phyloP scores from a whole-genome alignment of 768 basidiomycete genomes.

The Stropharia rugosoannulata region DNA sequence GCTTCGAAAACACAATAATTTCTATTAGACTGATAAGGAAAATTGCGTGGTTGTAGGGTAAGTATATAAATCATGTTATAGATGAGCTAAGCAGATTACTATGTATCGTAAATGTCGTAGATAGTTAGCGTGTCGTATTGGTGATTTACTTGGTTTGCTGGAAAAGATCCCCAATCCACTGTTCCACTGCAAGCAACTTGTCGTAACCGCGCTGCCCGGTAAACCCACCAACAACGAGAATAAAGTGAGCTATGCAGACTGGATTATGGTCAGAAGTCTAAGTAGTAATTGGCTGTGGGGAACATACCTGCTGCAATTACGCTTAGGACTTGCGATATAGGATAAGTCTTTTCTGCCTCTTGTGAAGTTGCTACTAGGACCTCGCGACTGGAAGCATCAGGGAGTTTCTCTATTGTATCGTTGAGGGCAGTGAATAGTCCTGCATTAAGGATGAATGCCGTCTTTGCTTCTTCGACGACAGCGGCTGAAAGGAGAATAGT shows the following conservation, averaged over 20 bases:
- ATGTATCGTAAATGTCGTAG: no score
- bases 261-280: conserved; percentile 11
- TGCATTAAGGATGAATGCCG: conserved; percentile 48
- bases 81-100: no score
- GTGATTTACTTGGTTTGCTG: not conserved
- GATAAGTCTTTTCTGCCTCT: conserved; percentile 22
- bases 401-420: conserved; percentile 10
- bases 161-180: conserved; percentile 29
- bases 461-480: conserved; percentile 47
- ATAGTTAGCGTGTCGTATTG: no score
- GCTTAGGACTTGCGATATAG: conserved; percentile 32
- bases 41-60: no score
- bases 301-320: conserved; percentile 33
- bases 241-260: conserved; percentile 50
- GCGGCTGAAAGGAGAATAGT: conserved; percentile 29
- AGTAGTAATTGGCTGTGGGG: not conserved
- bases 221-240: conserved; percentile 44
- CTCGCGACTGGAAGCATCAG: conserved; percentile 12
- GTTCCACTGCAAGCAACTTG: conserved; percentile 40
- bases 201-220: conserved; percentile 44
- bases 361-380: conserved; percentile 8
- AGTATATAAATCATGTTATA: no score
- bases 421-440: conserved; percentile 42
- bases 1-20: no score
- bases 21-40: no score